Evolutionary conservation across 495 filamentous ascomycete genomes (phyloP).

Genomic region (Glutinoglossum americanum): DNA sequence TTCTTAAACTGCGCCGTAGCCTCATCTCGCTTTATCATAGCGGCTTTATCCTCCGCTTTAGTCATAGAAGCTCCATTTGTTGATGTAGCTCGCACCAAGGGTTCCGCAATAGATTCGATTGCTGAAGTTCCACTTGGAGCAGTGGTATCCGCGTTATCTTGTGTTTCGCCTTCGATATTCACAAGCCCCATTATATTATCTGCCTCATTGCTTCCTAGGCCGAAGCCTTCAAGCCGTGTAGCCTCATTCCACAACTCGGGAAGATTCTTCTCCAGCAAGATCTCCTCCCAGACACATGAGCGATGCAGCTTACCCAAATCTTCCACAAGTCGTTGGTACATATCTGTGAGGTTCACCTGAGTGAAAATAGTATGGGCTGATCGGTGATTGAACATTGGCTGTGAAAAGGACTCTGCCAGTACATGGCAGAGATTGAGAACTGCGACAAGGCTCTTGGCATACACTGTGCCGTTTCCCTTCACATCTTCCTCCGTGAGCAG

Average conservation of each 20-base stretch:
- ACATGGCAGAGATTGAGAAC: constrained; percentile 52
- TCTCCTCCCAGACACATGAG: constrained; percentile 65
- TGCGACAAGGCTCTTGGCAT: constrained; percentile 55
- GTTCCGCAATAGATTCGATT: not conserved
- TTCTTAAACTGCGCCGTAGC: constrained; percentile 48
- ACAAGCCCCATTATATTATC: constrained; percentile 9
- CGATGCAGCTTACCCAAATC: constrained; percentile 56
- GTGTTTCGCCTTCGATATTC: not conserved
- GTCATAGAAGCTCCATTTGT: constrained; percentile 9
- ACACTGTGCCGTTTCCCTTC: constrained; percentile 39
- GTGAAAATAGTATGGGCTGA: constrained; percentile 37
- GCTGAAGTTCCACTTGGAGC: not conserved
- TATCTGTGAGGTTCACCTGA: constrained; percentile 60
- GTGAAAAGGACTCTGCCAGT: constrained; percentile 49
- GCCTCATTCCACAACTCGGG: constrained; percentile 46
- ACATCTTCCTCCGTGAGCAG: constrained; percentile 16
- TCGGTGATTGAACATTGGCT: constrained; percentile 37
- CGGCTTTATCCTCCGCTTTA: constrained; percentile 19
- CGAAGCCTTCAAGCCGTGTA: constrained; percentile 29
- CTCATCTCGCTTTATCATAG: constrained; percentile 22
- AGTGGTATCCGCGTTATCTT: not conserved
- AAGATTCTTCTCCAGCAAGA: constrained; percentile 42
- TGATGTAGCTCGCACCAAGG: not conserved
- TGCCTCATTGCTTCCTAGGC: constrained; percentile 23
- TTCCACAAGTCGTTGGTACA: constrained; percentile 44